phyloP scores from a whole-genome alignment of 2,329 filamentous ascomycete genomes.

The Colletotrichum somersetense region DNA sequence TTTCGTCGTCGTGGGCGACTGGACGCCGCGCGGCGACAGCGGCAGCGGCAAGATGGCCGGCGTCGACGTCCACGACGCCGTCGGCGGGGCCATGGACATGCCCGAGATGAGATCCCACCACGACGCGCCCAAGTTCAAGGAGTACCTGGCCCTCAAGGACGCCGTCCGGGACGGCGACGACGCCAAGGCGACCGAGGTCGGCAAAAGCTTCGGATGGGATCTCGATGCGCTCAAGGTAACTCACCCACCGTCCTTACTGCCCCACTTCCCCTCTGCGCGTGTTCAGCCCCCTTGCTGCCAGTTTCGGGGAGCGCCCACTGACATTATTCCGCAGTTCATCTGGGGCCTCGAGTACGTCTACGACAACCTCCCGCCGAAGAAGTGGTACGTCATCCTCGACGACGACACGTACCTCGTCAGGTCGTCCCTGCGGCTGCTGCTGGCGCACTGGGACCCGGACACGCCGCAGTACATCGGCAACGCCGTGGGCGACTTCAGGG shows the following conservation, averaged over 20 bases:
- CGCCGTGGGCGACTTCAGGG: conserved; percentile 67
- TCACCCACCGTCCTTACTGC: not conserved
- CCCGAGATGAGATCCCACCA: conserved; percentile 49
- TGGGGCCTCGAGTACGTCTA: conserved; percentile 66
- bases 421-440: conserved; percentile 60
- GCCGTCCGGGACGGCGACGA: conserved; percentile 56
- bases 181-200: conserved; percentile 53
- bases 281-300: not conserved
- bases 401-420: conserved; percentile 69
- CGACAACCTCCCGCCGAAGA: conserved; percentile 64
- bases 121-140: conserved; percentile 52
- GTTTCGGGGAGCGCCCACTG: conserved; percentile 1
- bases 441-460: conserved; percentile 62
- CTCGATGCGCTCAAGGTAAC: conserved; percentile 63
- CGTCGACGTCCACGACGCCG: conserved; percentile 56
- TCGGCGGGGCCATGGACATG: conserved; percentile 51
- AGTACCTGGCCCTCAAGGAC: conserved; percentile 56
- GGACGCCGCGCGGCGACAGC: conserved; percentile 51
- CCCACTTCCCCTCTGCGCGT: not conserved
- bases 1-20: conserved; percentile 65
- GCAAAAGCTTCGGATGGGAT: conserved; percentile 60
- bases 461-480: conserved; percentile 67
- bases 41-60: conserved; percentile 49
- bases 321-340: conserved; percentile 58
- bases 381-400: conserved; percentile 70